Percentiles rank a stretch among this genome's conserved stretches.
phyloP scores from a whole-genome alignment of 345 rosid species.

The Raphanus raphanistrum region DNA sequence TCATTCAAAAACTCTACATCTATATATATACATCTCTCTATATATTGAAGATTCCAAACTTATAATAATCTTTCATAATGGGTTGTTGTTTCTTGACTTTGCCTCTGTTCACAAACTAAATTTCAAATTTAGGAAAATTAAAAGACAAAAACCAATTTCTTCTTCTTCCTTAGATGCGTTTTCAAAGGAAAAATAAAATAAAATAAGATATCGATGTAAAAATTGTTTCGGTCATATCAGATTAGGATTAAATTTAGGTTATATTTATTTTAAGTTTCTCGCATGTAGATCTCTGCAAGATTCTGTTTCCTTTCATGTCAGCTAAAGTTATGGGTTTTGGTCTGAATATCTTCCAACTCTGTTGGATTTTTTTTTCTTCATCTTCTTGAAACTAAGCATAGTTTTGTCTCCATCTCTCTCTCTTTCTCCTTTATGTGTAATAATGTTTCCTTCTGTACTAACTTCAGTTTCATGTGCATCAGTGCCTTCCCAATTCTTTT shows the following conservation, averaged over 20 bases:
- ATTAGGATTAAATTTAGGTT: slow-evolving; percentile 13
- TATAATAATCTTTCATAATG: slow-evolving; percentile 20
- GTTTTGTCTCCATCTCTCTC: slow-evolving; percentile 26
- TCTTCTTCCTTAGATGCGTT: slow-evolving; percentile 22
- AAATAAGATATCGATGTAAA: slow-evolving; percentile 13
- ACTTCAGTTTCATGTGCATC: slow-evolving; percentile 45
- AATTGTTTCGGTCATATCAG: slow-evolving; percentile 6
- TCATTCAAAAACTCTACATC: slow-evolving; percentile 38
- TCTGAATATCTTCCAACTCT: slow-evolving; percentile 30
- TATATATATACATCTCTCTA: slow-evolving; percentile 25
- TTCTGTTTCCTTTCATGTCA: slow-evolving; percentile 39
- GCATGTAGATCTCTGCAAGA: slow-evolving; percentile 35
- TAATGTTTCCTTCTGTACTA: slow-evolving; percentile 32
- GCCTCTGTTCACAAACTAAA: slow-evolving; percentile 4
- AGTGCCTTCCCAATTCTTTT: slow-evolving; percentile 38
- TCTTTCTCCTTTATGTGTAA: slow-evolving; percentile 24
- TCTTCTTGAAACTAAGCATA: slow-evolving; percentile 39
- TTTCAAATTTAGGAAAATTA: slow-evolving; percentile 4
- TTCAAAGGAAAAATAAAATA: slow-evolving; percentile 7
- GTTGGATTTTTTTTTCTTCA: slow-evolving; percentile 13
- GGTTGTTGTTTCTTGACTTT: background rate
- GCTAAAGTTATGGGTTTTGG: slow-evolving; percentile 25
- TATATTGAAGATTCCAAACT: slow-evolving; percentile 25
- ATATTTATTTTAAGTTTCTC: slow-evolving; percentile 16
- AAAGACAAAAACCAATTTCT: background rate